Evolutionary conservation across 805 yeast species (phyloP).

Genomic region (Suhomyces sp.): DNA sequence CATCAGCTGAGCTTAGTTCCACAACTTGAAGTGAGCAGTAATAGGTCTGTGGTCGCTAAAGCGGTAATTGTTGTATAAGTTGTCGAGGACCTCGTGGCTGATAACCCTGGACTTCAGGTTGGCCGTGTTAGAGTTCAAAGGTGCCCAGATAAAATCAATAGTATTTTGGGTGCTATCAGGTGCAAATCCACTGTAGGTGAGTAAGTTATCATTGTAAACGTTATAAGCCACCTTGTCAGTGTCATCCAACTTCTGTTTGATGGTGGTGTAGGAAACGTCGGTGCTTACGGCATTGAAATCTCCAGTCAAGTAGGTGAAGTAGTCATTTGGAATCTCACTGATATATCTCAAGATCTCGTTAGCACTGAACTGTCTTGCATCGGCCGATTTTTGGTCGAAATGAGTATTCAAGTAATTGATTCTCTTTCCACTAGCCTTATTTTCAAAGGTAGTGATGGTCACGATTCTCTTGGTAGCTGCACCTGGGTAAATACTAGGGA

Average conservation of each 20-base stretch:
- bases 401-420: slow-evolving; percentile 46
- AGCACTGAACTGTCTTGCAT: slow-evolving; percentile 45
- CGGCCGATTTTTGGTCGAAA: slow-evolving; percentile 46
- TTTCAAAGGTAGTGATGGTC: slow-evolving; percentile 32
- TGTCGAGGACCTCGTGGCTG: slow-evolving; percentile 32
- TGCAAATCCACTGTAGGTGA: slow-evolving; percentile 42
- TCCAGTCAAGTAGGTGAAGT: slow-evolving; percentile 47
- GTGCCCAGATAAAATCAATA: slow-evolving; percentile 39
- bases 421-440: slow-evolving; percentile 10
- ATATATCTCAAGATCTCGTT: slow-evolving; percentile 27
- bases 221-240: slow-evolving; percentile 11
- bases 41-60: slow-evolving; percentile 51
- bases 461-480: slow-evolving; percentile 41
- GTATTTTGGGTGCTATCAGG: slow-evolving; percentile 19
- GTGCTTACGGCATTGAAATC: slow-evolving; percentile 48
- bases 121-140: slow-evolving; percentile 21
- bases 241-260: slow-evolving; percentile 36
- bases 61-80: slow-evolving; percentile 31
- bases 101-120: slow-evolving; percentile 17
- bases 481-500: slow-evolving; percentile 52
- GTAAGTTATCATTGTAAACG: slow-evolving; percentile 23
- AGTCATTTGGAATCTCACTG: slow-evolving; percentile 21
- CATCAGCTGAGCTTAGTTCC: background rate
- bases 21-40: slow-evolving; percentile 24
- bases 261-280: slow-evolving; percentile 24